phyloP scores from a whole-genome alignment of 352 stramenopile genomes.

The Saprolegnia diclina region DNA sequence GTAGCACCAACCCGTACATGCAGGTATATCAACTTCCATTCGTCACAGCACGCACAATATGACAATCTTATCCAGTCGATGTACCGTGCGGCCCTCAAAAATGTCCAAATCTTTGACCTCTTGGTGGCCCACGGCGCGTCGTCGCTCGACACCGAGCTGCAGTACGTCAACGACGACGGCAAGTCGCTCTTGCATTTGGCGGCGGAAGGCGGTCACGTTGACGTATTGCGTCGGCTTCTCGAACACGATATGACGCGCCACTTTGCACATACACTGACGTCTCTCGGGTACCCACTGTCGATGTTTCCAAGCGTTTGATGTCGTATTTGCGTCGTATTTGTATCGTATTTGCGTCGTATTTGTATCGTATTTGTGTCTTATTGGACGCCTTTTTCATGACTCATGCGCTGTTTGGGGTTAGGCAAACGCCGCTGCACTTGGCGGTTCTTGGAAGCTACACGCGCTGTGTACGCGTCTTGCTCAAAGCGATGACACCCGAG shows the following conservation, averaged over 20 bases:
- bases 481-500: conserved; percentile 6
- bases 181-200: conserved; percentile 48
- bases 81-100: conserved; percentile 5
- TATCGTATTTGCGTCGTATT: too few relatives aligned
- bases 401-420: not conserved
- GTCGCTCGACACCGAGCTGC: conserved; percentile 29
- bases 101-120: conserved; percentile 37
- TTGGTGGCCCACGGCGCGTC: conserved; percentile 30
- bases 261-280: conserved; percentile 9
- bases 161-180: conserved; percentile 35
- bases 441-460: conserved; percentile 14
- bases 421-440: conserved; percentile 24
- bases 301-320: not conserved
- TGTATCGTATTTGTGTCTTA: too few relatives aligned
- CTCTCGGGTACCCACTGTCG: not conserved
- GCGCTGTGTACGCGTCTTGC: not conserved
- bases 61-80: conserved; percentile 4
- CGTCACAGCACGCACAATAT: not conserved
- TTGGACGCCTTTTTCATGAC: too few relatives aligned
- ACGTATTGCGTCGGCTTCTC: conserved; percentile 10
- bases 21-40: not conserved
- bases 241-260: not conserved
- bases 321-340: too few relatives aligned
- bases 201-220: conserved; percentile 37
- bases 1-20: conserved; percentile 13